A percentile compares a stretch with the other conserved stretches of the same genome.
Evolutionary conservation across 139 green algal genomes (phyloP).

Genomic region (Nannochloris sp.): DNA sequence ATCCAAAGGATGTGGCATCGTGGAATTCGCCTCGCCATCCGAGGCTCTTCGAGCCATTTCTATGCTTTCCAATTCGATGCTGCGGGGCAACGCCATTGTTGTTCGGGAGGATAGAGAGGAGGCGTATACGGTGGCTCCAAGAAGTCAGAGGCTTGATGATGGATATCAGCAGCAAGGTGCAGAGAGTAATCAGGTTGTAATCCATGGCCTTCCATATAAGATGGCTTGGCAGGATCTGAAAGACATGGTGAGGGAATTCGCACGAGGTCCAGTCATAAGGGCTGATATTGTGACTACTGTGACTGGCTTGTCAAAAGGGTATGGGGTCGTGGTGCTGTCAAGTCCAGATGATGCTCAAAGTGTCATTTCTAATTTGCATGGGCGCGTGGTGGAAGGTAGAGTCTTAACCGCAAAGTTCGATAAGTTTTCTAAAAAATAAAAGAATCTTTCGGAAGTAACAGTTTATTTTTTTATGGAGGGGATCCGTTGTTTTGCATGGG

Average conservation of each 20-base stretch:
- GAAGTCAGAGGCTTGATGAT: neutral
- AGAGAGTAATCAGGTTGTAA: constrained; percentile 41
- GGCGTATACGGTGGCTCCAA: neutral
- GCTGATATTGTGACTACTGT: constrained; percentile 34
- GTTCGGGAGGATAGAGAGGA: constrained; percentile 43
- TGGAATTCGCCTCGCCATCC: constrained; percentile 56
- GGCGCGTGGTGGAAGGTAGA: constrained; percentile 22
- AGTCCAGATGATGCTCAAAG: neutral
- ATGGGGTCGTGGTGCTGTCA: constrained; percentile 3
- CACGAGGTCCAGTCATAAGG: constrained; percentile 31
- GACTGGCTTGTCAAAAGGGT: constrained; percentile 14
- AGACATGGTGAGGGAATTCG: constrained; percentile 28
- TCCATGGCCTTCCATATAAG: constrained; percentile 55
- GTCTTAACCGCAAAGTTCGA: constrained; percentile 25
- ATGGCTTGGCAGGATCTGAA: constrained; percentile 51
- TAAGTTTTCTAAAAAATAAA: constrained; percentile 16
- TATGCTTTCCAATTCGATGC: constrained; percentile 43
- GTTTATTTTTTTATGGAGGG: too few relatives aligned
- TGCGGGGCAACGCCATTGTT: constrained; percentile 22
- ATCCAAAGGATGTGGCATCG: constrained; percentile 67
- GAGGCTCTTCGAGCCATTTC: constrained; percentile 54
- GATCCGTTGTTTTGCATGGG: too few relatives aligned
- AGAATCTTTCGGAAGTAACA: neutral
- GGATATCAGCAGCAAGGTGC: neutral
- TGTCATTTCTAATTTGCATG: constrained; percentile 17